Conservation (phyloP, 129 eudicot genomes). For the Heracleum sosnowskyi region DNA sequence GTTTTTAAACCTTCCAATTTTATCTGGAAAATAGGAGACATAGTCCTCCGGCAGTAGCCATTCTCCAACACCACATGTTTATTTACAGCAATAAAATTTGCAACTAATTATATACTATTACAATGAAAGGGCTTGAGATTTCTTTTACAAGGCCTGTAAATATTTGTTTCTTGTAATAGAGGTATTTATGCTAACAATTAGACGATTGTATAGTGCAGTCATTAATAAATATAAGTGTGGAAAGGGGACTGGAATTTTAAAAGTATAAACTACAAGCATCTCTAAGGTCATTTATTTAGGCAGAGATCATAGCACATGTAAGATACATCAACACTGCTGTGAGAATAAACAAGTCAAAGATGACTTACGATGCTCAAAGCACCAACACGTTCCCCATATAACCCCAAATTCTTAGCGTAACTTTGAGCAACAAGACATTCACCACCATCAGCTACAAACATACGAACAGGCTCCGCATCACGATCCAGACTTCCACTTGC, state of each 20-base stretch:
- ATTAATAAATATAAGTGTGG: neutral
- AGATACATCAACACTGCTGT: neutral
- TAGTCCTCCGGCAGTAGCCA: neutral
- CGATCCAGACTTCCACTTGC: conserved; percentile 86
- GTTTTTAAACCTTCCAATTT: neutral
- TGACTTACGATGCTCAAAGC: conserved; percentile 83
- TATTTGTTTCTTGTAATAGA: neutral
- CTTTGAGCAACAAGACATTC: conserved; percentile 92
- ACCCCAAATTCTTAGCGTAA: conserved; percentile 92
- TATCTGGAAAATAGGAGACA: neutral
- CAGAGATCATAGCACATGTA: neutral
- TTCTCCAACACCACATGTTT: neutral
- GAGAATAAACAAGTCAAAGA: neutral
- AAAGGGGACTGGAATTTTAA: neutral
- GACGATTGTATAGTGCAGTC: neutral
- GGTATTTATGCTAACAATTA: neutral
- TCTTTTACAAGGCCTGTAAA: neutral
- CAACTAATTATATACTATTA: neutral
- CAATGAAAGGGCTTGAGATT: neutral
- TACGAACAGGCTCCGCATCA: conserved; percentile 84
- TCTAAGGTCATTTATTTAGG: neutral
- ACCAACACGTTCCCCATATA: conserved; percentile 95
- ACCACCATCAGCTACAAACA: conserved; percentile 91
- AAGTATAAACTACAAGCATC: neutral
- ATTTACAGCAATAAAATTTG: neutral